Evolutionary conservation across 495 filamentous ascomycete species (phyloP).

Genomic region (Penicillium diatomitis): DNA sequence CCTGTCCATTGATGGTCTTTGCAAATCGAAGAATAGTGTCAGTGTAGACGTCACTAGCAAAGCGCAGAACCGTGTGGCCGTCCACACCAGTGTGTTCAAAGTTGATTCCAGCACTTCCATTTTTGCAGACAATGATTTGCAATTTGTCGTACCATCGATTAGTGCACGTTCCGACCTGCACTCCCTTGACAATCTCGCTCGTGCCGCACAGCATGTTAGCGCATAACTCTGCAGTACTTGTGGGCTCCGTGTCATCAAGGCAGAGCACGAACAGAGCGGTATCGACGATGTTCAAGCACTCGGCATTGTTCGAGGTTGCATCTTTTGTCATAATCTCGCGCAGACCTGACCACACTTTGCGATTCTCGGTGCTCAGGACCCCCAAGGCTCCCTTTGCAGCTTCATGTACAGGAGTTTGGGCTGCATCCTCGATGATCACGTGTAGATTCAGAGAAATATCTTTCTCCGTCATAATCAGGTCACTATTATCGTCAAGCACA

Average conservation of each 20-base stretch:
- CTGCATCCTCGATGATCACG: constrained; percentile 83
- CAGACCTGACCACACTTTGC: constrained; percentile 88
- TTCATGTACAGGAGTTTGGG: constrained; percentile 81
- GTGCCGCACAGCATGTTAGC: constrained; percentile 98
- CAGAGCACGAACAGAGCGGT: constrained; percentile 89
- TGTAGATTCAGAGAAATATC: constrained; percentile 88
- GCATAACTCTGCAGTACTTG: constrained; percentile 68
- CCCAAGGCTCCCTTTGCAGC: constrained; percentile 90
- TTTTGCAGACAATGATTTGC: constrained; percentile 98
- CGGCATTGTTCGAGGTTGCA: constrained; percentile 82
- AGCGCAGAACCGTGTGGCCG: constrained; percentile 91
- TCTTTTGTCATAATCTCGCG: constrained; percentile 84
- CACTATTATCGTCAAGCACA: constrained; percentile 86
- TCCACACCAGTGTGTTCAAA: constrained; percentile 98
- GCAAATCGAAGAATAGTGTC: constrained; percentile 97
- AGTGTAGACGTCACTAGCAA: constrained; percentile 93
- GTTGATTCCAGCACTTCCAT: constrained; percentile 96
- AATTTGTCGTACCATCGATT: constrained; percentile 99
- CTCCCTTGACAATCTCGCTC: constrained; percentile 79
- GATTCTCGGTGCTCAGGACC: constrained; percentile 91
- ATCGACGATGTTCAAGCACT: constrained; percentile 90
- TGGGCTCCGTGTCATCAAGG: constrained; percentile 83
- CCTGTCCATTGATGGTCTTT: constrained; percentile 89
- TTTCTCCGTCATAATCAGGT: constrained; percentile 95
- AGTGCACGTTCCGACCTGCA: constrained; percentile 95